phyloP scores from a whole-genome alignment of 1,139 yeast genomes.

The Saccharomycopsis phalli region DNA sequence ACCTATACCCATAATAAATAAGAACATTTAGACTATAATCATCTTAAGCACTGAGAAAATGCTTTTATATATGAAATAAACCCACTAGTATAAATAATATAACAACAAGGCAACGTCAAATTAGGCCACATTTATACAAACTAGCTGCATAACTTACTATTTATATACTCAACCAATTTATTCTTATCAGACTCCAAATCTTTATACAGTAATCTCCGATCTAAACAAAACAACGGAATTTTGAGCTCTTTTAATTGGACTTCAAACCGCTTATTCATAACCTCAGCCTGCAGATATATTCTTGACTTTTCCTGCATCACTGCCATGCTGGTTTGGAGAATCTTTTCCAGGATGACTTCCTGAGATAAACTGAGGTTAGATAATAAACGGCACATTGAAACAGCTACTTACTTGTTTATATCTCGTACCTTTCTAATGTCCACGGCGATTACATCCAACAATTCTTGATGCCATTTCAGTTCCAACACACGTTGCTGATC shows the following conservation, averaged over 20 bases:
- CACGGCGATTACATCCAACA: neutral
- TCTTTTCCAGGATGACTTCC: neutral
- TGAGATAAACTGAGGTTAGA: neutral
- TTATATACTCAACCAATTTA: conserved; percentile 5
- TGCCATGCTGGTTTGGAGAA: neutral
- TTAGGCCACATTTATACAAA: neutral
- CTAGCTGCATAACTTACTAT: neutral
- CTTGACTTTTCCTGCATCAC: conserved; percentile 5
- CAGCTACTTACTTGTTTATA: neutral
- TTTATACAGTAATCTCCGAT: neutral
- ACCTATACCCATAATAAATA: neutral
- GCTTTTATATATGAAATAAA: too few species aligned
- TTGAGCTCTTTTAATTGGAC: neutral
- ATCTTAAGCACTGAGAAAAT: too few species aligned
- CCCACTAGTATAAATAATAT: neutral
- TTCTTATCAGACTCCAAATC: neutral
- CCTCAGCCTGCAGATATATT: conserved; percentile 1
- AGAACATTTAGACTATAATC: too few species aligned
- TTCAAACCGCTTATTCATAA: neutral
- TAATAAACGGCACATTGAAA: neutral
- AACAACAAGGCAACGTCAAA: neutral
- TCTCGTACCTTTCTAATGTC: neutral
- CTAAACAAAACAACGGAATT: conserved; percentile 10
- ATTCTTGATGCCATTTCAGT: neutral
- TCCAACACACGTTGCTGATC: neutral